Conservation (phyloP, 805 yeast species). For the Ogataea corticis region DNA sequence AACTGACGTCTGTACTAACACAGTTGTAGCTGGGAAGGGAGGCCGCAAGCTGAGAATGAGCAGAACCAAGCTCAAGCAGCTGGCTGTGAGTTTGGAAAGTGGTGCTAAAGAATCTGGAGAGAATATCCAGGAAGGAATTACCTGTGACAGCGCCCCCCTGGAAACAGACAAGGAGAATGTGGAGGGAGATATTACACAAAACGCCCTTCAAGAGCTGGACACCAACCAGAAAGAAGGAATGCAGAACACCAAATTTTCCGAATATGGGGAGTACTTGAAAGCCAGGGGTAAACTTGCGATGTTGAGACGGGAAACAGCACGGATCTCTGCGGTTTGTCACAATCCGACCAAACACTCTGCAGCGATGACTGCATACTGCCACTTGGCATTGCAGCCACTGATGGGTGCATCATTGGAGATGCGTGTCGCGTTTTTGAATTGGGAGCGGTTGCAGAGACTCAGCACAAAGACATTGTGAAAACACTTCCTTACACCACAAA, state of each 20-base stretch:
- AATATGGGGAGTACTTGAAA: neutral
- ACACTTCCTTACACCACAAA: conserved; percentile 7
- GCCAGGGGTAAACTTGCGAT: conserved; percentile 1
- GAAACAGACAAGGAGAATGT: neutral
- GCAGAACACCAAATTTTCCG: neutral
- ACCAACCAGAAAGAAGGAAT: no score
- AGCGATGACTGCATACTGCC: neutral
- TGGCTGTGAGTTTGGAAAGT: conserved; percentile 2
- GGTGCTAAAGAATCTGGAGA: neutral
- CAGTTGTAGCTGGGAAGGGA: neutral
- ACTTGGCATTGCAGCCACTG: conserved; percentile 2
- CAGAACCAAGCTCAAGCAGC: conserved; percentile 4
- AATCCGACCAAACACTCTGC: conserved; percentile 4
- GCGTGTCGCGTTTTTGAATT: conserved; percentile 2
- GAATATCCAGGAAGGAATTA: neutral
- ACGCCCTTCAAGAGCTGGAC: no score
- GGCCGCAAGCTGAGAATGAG: conserved; percentile 4
- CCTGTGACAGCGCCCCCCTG: no score
- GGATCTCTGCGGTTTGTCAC: conserved; percentile 5
- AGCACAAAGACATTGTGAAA: neutral
- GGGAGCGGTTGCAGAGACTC: conserved; percentile 6
- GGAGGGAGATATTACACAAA: no score
- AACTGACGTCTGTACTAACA: neutral
- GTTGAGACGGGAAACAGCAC: neutral
- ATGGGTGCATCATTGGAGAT: neutral